Percentiles rank a stretch among this genome's conserved stretches.
Conservation (phyloP, 148 eudicot genomes). For the Tetragonia tetragonoides region DNA sequence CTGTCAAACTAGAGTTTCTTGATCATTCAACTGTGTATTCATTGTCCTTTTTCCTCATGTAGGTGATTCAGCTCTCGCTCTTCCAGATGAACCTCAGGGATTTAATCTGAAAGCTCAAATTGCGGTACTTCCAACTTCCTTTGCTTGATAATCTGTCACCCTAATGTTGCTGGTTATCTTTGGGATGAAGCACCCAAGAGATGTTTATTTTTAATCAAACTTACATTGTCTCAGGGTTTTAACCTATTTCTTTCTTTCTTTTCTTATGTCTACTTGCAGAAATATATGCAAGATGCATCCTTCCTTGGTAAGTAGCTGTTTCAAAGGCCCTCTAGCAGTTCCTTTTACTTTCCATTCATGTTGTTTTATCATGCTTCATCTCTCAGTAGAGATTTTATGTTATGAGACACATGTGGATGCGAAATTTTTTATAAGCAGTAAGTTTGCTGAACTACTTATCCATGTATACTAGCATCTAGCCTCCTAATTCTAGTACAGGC, state of each 20-base stretch:
- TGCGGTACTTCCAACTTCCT: conserved; percentile 39
- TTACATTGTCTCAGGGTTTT: not conserved
- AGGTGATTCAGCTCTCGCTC: conserved; percentile 29
- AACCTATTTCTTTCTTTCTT: not conserved
- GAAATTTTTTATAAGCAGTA: not conserved
- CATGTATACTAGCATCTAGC: not conserved
- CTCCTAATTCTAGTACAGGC: not conserved
- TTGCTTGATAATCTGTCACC: conserved; percentile 1
- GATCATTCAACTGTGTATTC: not conserved
- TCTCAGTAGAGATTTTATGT: not conserved
- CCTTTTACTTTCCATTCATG: not conserved
- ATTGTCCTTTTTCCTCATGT: conserved; percentile 13
- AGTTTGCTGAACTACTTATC: not conserved
- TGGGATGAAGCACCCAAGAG: not conserved
- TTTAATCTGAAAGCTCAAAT: conserved; percentile 51
- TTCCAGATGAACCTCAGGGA: conserved; percentile 28
- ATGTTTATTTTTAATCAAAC: not conserved
- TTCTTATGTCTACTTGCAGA: conserved; percentile 43
- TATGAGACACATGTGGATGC: not conserved
- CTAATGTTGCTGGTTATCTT: conserved; percentile 5
- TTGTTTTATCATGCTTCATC: not conserved
- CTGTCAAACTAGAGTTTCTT: conserved; percentile 10
- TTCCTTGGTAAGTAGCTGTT: conserved; percentile 59
- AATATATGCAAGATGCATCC: conserved; percentile 62
- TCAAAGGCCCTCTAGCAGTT: not conserved